Evolutionary conservation across 2,329 filamentous ascomycete genomes (phyloP).

Genomic region (Fusarium oxysporum): DNA sequence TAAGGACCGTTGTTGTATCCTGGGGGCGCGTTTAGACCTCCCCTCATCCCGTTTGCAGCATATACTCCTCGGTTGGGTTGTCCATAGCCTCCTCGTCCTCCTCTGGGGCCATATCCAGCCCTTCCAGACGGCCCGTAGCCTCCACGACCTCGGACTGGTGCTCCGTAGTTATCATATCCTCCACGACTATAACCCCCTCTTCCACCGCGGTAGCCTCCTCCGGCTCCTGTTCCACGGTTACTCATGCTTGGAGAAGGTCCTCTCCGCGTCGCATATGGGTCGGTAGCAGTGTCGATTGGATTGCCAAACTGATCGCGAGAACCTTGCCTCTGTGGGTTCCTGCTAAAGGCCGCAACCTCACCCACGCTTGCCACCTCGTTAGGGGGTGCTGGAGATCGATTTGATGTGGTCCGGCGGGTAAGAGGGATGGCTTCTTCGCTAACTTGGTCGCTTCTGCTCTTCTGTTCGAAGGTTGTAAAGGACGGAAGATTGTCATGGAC

Average conservation of each 20-base stretch:
- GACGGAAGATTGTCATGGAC: constrained; percentile 60
- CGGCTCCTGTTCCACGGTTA: constrained; percentile 65
- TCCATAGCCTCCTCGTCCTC: constrained; percentile 50
- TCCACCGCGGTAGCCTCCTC: constrained; percentile 58
- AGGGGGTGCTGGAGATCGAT: constrained; percentile 63
- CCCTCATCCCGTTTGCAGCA: constrained; percentile 45
- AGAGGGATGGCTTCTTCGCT: constrained; percentile 79
- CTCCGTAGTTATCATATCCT: constrained; percentile 60
- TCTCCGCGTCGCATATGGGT: constrained; percentile 60
- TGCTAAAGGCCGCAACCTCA: constrained; percentile 50
- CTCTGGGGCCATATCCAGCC: constrained; percentile 58
- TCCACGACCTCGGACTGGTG: constrained; percentile 54
- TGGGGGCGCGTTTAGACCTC: constrained; percentile 55
- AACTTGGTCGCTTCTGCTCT: constrained; percentile 68
- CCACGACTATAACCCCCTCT: constrained; percentile 64
- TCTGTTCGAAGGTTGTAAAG: constrained; percentile 76
- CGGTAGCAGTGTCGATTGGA: constrained; percentile 56
- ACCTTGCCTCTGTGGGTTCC: constrained; percentile 53
- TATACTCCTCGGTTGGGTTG: constrained; percentile 50
- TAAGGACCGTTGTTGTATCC: constrained; percentile 56
- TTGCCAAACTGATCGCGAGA: constrained; percentile 76
- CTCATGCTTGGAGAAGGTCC: constrained; percentile 61
- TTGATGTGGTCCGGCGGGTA: constrained; percentile 72
- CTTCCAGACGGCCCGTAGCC: constrained; percentile 58
- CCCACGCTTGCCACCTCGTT: constrained; percentile 54